Evolutionary conservation across 768 basidiomycete genomes (phyloP).

Genomic region (Dacryopinax spathularia): DNA sequence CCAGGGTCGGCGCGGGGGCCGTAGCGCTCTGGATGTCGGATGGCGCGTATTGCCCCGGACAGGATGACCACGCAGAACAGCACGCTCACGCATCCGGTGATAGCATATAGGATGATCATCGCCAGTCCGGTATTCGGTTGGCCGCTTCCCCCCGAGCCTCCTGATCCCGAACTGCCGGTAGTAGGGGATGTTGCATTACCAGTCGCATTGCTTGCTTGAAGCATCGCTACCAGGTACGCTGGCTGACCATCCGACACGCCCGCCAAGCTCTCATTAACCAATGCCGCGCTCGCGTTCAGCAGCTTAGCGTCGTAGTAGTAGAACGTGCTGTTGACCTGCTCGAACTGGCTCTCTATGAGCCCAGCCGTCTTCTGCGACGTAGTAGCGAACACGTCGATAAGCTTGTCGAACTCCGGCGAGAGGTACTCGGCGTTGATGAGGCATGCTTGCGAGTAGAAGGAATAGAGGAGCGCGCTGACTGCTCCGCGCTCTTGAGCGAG

Average conservation of each 20-base stretch:
- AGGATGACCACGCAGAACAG: slow-evolving; percentile 75
- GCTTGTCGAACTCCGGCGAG: slow-evolving; percentile 49
- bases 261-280: slow-evolving; percentile 29
- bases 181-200: no score
- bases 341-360: slow-evolving; percentile 42
- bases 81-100: slow-evolving; percentile 76
- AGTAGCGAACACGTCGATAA: slow-evolving; percentile 66
- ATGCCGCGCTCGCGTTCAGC: slow-evolving; percentile 39
- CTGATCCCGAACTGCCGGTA: not conserved
- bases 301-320: slow-evolving; percentile 47
- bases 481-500: slow-evolving; percentile 74
- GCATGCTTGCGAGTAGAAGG: slow-evolving; percentile 55
- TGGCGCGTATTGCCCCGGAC: slow-evolving; percentile 67
- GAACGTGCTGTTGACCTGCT: slow-evolving; percentile 36
- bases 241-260: slow-evolving; percentile 34
- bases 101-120: slow-evolving; percentile 77
- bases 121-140: slow-evolving; percentile 46
- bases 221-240: slow-evolving; percentile 56
- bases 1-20: slow-evolving; percentile 46
- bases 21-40: slow-evolving; percentile 83
- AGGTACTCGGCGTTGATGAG: slow-evolving; percentile 60
- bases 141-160: slow-evolving; percentile 11
- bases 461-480: slow-evolving; percentile 72
- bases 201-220: slow-evolving; percentile 54
- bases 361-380: slow-evolving; percentile 28